phyloP scores from a whole-genome alignment of 2,329 filamentous ascomycete genomes.

The Fusarium sp. region DNA sequence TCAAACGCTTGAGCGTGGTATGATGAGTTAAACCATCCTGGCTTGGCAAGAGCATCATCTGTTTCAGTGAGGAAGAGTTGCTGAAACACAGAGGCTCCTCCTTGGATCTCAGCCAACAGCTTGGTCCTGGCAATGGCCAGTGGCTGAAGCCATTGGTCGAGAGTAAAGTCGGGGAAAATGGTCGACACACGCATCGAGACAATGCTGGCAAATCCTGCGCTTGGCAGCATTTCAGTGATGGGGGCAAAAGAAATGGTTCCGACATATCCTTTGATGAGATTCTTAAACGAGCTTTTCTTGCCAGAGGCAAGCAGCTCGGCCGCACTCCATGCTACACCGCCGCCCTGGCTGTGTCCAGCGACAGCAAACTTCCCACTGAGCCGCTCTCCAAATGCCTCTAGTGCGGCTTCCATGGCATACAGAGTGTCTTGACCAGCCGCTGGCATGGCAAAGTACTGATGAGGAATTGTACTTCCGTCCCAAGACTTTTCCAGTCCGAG shows the following conservation, averaged over 20 bases:
- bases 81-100: neutral
- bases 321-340: slow-evolving; percentile 54
- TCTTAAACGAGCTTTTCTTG: slow-evolving; percentile 14
- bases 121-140: slow-evolving; percentile 12
- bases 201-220: neutral
- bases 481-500: slow-evolving; percentile 53
- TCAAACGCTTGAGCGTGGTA: slow-evolving; percentile 16
- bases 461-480: slow-evolving; percentile 50
- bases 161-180: slow-evolving; percentile 24
- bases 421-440: slow-evolving; percentile 56
- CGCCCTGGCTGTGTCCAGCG: slow-evolving; percentile 61
- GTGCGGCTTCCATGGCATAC: slow-evolving; percentile 56
- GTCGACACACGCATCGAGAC: neutral
- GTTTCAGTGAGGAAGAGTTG: neutral
- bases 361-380: slow-evolving; percentile 54
- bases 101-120: slow-evolving; percentile 17
- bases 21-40: neutral
- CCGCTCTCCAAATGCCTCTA: slow-evolving; percentile 50
- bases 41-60: neutral
- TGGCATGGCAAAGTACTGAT: slow-evolving; percentile 54
- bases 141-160: slow-evolving; percentile 25
- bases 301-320: slow-evolving; percentile 40
- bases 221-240: slow-evolving; percentile 1
- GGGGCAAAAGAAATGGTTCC: slow-evolving; percentile 29
- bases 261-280: slow-evolving; percentile 1